Evolutionary conservation across 495 filamentous ascomycete genomes (phyloP), one percentile per base, ranked within the genome.

Genomic region (Schizothecium vesticola): DNA sequence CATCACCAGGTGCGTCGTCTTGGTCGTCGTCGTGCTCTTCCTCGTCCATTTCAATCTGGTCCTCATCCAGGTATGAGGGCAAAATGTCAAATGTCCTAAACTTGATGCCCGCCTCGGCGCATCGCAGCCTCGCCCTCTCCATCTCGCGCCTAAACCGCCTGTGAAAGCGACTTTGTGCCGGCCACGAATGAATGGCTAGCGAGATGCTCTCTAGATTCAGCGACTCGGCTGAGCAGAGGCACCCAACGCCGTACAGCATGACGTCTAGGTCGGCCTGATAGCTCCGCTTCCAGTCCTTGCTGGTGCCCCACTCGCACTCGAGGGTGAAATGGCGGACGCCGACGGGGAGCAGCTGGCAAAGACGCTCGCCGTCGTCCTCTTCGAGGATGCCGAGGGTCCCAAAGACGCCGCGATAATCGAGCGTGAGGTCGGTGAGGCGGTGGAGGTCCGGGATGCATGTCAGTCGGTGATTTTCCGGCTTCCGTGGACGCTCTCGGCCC

Each of bases 101-200:
- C 59, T 67, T 24, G 29, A 77, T 74, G 6, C 73, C 76, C 9
- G 69, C 73, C 61, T 63, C 62, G 0, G 70, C 72, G 55, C 76
- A 78, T 25, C 61, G 65, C 13, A 60, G 62, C 13, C 69, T 64
- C 3, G 72, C 75, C 6, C 68, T 51, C 57, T 76, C 73, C 8
- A 78, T 66, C 63, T 78, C 70, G n/a, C 76, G 61, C 28, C 64
- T 69, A 66, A 78, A 78, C 16, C 76, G 71, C 51, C 55, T 66
- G 63, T 74, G 75, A 28, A 78, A 78, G 58, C 70, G 60, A 56
- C 75, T 64, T 28, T 74, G 71, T 8, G 75, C 76, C 21, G 76
- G 76, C 76, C 76, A 78, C n/a, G 76, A 76, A 61, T 78, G 76
- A 3, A 78, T 78, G 1, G 73, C 75, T 55, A 78, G 64, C 11